Conservation (phyloP, 75 land plant species). For the Isoetes taiwanensis region DNA sequence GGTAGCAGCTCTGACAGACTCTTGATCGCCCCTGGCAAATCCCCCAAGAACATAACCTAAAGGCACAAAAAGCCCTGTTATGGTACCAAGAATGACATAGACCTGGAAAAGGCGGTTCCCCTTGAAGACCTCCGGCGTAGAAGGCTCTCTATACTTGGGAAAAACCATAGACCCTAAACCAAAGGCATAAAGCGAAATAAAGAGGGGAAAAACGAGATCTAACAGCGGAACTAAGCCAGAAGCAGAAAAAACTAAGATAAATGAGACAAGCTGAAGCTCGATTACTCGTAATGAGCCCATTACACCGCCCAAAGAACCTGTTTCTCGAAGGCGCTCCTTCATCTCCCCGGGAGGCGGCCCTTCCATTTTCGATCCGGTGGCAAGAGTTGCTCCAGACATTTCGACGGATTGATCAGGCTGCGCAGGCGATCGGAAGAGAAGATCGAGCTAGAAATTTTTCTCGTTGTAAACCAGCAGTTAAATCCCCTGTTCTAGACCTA, state of each 20-base stretch:
- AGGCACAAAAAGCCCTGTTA: conserved; percentile 68
- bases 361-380: conserved; percentile 9
- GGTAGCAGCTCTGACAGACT: conserved; percentile 60
- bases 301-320: conserved; percentile 23
- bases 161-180: conserved; percentile 51
- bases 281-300: conserved; percentile 86
- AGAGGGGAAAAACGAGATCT: conserved; percentile 63
- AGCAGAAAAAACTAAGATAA: conserved; percentile 87
- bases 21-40: conserved; percentile 80
- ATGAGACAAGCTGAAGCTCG: conserved; percentile 84
- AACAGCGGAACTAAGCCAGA: conserved; percentile 73
- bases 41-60: conserved; percentile 82
- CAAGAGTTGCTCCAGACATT: conserved; percentile 21
- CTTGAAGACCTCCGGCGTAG: conserved; percentile 35
- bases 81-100: conserved; percentile 62
- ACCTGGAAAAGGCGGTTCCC: conserved; percentile 44
- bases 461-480: too few relatives aligned
- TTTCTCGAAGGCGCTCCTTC: conserved; percentile 4
- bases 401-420: too few relatives aligned
- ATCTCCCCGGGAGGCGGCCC: not conserved
- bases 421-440: too few relatives aligned
- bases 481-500: too few relatives aligned
- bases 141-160: conserved; percentile 22
- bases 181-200: conserved; percentile 44
- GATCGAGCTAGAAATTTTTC: too few relatives aligned